These are phyloP conservation scores for Huntiella moniliformis DNA, from an alignment of 2,329 filamentous ascomycete species.

Conservation along the genomic window DNA sequence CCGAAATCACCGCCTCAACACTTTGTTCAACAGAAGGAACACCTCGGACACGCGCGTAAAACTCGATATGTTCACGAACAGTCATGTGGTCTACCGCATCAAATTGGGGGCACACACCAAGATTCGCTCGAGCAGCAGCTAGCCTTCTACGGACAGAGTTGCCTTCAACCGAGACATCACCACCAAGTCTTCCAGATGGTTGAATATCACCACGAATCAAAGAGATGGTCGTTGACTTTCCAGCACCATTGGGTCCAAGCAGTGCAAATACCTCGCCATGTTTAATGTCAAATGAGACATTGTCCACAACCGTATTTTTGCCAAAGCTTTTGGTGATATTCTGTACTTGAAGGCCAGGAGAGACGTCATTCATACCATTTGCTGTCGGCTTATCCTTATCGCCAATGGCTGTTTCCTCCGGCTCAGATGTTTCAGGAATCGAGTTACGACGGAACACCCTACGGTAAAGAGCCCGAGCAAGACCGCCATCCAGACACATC, in stretches of 20 bases:
- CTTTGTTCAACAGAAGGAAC: slow-evolving; percentile 59
- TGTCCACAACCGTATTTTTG: slow-evolving; percentile 62
- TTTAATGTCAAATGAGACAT: slow-evolving; percentile 66
- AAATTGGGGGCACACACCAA: slow-evolving; percentile 84
- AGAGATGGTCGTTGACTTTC: slow-evolving; percentile 78
- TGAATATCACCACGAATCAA: slow-evolving; percentile 76
- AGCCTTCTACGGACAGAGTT: slow-evolving; percentile 55
- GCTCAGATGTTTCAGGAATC: slow-evolving; percentile 13
- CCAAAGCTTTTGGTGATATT: slow-evolving; percentile 68
- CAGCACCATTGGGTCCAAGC: slow-evolving; percentile 77
- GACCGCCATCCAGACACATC: slow-evolving; percentile 65
- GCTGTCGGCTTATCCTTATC: slow-evolving; percentile 24
- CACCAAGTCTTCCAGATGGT: slow-evolving; percentile 51
- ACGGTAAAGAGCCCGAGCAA: slow-evolving; percentile 34
- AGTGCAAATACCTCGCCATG: slow-evolving; percentile 74
- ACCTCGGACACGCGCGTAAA: slow-evolving; percentile 73
- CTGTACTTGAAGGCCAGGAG: slow-evolving; percentile 57
- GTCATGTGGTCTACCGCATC: slow-evolving; percentile 86
- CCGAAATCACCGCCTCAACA: slow-evolving; percentile 56
- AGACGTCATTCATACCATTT: slow-evolving; percentile 12
- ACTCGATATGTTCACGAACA: slow-evolving; percentile 64
- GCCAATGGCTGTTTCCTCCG: slow-evolving; percentile 41
- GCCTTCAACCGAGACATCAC: slow-evolving; percentile 65
- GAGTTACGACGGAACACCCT: slow-evolving; percentile 19
- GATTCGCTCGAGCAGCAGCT: slow-evolving; percentile 50